Evolutionary conservation across 176 grass and related monocot species (phyloP), one percentile per base, ranked within the genome.

Genomic region (Carex myosuroides): DNA sequence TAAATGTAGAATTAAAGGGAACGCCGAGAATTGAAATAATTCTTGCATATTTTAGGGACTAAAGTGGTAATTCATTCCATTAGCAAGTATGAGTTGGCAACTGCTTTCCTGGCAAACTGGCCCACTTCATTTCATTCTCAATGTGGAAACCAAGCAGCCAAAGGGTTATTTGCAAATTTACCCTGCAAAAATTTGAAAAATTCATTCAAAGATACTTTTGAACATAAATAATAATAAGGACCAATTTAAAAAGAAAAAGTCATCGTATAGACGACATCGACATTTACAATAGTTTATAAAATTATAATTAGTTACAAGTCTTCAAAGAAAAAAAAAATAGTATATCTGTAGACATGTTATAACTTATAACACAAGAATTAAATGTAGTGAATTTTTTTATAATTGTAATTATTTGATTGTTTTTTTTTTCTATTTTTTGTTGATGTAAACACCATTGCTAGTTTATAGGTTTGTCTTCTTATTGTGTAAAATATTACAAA

Each of bases 111-210:
- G 57, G 79, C 37, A 39, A 39, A 39, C 37, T 39, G 37, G 37
- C 37, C 37, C 37, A 39, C 37, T 16, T 59, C 79, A 81, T 58
- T 63, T 26, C 79, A 64, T 81, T 61, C n/a, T 81, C 56, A 60
- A 60, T 18, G 13, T 5, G 4, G 29, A 73, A 73, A 13, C 2
- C 50, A 77, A 46, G 10, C 6, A 56, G 17, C 29, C 12, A 80
- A 60, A 60, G 60, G 1, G 8, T 80, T 80, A 20, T 58, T 61
- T 42, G 12, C 48, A 56, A 8, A 81, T 44, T 37, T 2, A 61
- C 54, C 26, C 57, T 81, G 6, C 8, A 8, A 63, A 6, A 64
- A 22, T 63, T 20, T 21, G 14, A 60, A 63, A 18, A 63, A 42
- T n/a, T 4, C 18, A 17, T 61, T 26, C 1, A 5, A 44, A 61